Percentiles rank a stretch among this genome's conserved stretches.
Conservation (phyloP, 345 rosid genomes). For the Iberis pinnata region DNA sequence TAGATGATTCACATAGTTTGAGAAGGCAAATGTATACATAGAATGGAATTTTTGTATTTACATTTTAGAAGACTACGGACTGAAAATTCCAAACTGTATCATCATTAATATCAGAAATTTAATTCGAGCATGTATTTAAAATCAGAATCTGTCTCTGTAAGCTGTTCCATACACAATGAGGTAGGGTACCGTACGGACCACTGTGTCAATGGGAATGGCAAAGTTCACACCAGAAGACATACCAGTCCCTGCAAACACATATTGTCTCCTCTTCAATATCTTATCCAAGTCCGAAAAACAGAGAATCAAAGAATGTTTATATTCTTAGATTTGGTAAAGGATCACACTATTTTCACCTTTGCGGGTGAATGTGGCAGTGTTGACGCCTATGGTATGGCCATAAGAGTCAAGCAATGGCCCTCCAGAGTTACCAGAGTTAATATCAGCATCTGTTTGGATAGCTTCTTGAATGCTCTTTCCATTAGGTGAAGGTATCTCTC, state of each 20-base stretch:
- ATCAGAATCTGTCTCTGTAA: not conserved
- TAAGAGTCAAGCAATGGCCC: conserved; percentile 70
- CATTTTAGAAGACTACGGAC: not conserved
- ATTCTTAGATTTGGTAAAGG: not conserved
- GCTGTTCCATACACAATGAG: conserved; percentile 29
- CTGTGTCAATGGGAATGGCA: conserved; percentile 72
- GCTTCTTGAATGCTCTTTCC: conserved; percentile 77
- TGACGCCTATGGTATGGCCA: conserved; percentile 83
- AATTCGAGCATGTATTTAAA: too few species aligned
- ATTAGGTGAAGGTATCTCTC: conserved; percentile 85
- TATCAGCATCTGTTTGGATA: conserved; percentile 85
- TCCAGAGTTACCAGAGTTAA: conserved; percentile 75
- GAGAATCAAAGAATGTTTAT: not conserved
- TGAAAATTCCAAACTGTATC: not conserved
- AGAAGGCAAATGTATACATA: not conserved
- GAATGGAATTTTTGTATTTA: not conserved
- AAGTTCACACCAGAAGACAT: conserved; percentile 78
- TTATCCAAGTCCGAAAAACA: not conserved
- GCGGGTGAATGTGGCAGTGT: conserved; percentile 81
- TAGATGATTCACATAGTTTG: not conserved
- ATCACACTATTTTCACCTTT: conserved; percentile 41
- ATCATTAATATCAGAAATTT: not conserved
- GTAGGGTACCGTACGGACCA: conserved; percentile 58
- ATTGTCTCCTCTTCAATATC: not conserved
- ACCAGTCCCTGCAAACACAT: conserved; percentile 55